Base-by-base conservation (phyloP, 2,329 filamentous ascomycete genomes). In the Xylariaceae sp. region DNA sequence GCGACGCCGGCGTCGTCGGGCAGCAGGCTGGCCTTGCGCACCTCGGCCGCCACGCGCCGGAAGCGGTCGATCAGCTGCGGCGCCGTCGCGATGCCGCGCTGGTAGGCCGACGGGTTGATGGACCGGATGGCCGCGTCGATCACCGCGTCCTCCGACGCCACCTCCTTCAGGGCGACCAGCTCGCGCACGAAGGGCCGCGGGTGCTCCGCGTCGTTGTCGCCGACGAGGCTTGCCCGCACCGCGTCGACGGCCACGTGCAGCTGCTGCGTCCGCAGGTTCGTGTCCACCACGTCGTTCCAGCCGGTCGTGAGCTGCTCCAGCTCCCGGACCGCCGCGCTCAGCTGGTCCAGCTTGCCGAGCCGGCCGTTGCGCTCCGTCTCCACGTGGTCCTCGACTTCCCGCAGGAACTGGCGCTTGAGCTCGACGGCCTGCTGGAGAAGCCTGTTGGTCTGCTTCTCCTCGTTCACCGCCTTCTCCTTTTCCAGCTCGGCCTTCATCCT, bases 241-340 rank as follows among this genome's bases (percentile, higher is more conserved):
- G 90, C 87, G 57, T 98, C 92, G 19, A 96, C 83, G 14, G 92
- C 92, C 22, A 98, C 87, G 55, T 95, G 87, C 18, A 98, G 79
- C 64, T 96, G 89, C 62, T 98, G 92, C 1, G 92, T 95, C 61
- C 85, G 83, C 43, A 96, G 75, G 63, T 92, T 96, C 39, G 76
- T 71, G 56, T 96, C 88, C 15, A 98, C 78, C 23, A 96, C 86
- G 25, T 80, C 77, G 61, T 90, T 93, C 88, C 88, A 96, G 45
- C 87, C 82, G 2, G 77, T 75, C 2, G 89, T 93, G 35, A 98
- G 75, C 59, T 80, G 80, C 65, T 95, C 89, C 10, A 98, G 77
- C 50, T 93, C 85, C 24, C 72, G 70, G 13, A 98, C 85, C 10
- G 80, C 81, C 21, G 75, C 67, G 13, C 81, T 83, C 19, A 98